phyloP scores from a whole-genome alignment of 176 grass and related monocot genomes.

The Pharus latifolius region DNA sequence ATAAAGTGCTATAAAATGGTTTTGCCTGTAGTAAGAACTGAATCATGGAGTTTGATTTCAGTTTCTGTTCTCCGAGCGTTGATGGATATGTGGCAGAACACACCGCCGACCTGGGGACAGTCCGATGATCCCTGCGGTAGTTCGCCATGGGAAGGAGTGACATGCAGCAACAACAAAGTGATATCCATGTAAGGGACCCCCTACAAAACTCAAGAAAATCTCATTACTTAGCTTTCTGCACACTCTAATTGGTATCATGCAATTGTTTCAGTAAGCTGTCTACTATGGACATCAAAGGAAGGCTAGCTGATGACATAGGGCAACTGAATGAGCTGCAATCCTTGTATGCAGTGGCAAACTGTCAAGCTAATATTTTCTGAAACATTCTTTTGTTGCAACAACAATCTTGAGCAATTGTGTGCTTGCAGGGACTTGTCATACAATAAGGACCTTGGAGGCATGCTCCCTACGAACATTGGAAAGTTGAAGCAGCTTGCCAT shows the following conservation, averaged over 20 bases:
- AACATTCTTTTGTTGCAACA: neutral
- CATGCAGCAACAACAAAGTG: slow-evolving; percentile 45
- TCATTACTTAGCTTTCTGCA: neutral
- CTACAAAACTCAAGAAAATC: neutral
- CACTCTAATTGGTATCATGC: neutral
- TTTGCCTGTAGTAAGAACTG: neutral
- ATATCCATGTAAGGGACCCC: slow-evolving; percentile 46
- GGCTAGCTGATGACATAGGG: slow-evolving; percentile 59
- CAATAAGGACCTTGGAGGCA: slow-evolving; percentile 51
- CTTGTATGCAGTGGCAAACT: slow-evolving; percentile 48
- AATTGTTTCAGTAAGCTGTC: slow-evolving; percentile 66
- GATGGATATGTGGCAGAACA: slow-evolving; percentile 65
- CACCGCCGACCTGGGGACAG: slow-evolving; percentile 62
- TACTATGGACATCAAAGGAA: slow-evolving; percentile 72
- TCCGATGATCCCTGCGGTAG: slow-evolving; percentile 67
- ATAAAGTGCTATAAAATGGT: neutral
- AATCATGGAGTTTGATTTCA: slow-evolving; percentile 9
- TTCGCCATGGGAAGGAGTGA: slow-evolving; percentile 71
- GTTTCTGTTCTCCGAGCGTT: slow-evolving; percentile 57
- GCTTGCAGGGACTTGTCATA: slow-evolving; percentile 66
- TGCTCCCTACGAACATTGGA: slow-evolving; percentile 54
- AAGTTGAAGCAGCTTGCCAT: slow-evolving; percentile 69
- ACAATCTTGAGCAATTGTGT: neutral
- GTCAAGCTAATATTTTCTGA: neutral
- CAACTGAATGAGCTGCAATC: slow-evolving; percentile 50